Evolutionary conservation across 306 rosid species (phyloP).

Genomic region (Dryas drummondii): DNA sequence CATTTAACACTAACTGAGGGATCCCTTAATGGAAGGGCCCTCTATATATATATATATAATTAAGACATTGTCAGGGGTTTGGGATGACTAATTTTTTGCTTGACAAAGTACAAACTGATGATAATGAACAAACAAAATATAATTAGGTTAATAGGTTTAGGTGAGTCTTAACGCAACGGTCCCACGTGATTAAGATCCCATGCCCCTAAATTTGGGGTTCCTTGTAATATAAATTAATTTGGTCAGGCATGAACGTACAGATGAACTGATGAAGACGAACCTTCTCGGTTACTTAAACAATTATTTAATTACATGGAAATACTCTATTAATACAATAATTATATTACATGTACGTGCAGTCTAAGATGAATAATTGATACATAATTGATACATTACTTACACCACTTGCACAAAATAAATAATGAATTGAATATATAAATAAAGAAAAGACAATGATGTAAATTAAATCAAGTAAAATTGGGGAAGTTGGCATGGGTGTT

Average conservation of each 20-base stretch:
- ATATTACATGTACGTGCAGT: not conserved
- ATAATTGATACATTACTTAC: not conserved
- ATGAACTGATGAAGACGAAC: not conserved
- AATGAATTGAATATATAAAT: not conserved
- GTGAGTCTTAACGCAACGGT: constrained; percentile 17
- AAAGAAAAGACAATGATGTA: not conserved
- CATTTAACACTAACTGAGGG: no score
- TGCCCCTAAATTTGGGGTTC: not conserved
- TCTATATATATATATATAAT: not conserved
- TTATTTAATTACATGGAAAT: not conserved
- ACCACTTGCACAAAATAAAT: not conserved
- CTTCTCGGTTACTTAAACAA: constrained; percentile 12
- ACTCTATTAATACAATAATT: not conserved
- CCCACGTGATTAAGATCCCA: constrained; percentile 40
- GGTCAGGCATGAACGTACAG: constrained; percentile 5
- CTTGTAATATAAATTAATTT: not conserved
- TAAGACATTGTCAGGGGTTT: not conserved
- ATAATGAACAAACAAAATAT: not conserved
- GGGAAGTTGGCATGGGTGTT: constrained; percentile 4
- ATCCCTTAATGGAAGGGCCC: no score
- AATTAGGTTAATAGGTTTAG: constrained; percentile 16
- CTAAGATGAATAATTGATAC: not conserved
- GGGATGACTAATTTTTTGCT: not conserved
- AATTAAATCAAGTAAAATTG: not conserved
- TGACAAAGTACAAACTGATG: not conserved